A percentile compares a stretch with the other conserved stretches of the same genome.
Evolutionary conservation across 164 flowering plant genomes (phyloP).

Genomic region (Piper betle): DNA sequence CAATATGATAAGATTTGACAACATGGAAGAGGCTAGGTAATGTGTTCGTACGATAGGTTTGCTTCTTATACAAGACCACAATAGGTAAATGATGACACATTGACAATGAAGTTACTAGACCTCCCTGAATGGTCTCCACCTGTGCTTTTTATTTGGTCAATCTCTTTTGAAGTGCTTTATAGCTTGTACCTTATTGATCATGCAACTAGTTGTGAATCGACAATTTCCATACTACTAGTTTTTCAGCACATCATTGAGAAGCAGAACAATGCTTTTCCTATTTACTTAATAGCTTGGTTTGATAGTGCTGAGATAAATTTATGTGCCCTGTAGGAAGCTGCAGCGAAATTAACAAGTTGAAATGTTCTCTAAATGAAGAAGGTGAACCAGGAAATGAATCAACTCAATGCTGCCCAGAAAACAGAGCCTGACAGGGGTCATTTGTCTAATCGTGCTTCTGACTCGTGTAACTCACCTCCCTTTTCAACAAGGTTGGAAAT

Average conservation of each 20-base stretch:
- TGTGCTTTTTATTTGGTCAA: too few relatives aligned
- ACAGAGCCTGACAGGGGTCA: constrained; percentile 55
- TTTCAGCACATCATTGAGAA: too few relatives aligned
- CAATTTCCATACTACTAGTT: too few relatives aligned
- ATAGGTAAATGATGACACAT: too few relatives aligned
- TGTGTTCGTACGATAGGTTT: too few relatives aligned
- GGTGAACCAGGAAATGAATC: constrained; percentile 12
- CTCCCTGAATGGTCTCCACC: too few relatives aligned
- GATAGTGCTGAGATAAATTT: not conserved
- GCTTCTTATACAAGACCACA: too few relatives aligned
- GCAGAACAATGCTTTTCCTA: too few relatives aligned
- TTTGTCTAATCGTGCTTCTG: constrained; percentile 24
- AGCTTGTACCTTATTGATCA: too few relatives aligned
- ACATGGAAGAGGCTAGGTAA: constrained; percentile 74
- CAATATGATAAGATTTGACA: constrained; percentile 89
- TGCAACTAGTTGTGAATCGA: too few relatives aligned
- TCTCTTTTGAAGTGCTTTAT: too few relatives aligned
- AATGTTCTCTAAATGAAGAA: constrained; percentile 20
- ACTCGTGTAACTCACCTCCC: constrained; percentile 22
- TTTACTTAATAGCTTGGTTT: not conserved
- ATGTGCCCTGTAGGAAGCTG: constrained; percentile 38
- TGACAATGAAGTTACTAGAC: too few relatives aligned
- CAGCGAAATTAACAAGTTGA: constrained; percentile 47
- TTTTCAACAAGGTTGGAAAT: constrained; percentile 12
- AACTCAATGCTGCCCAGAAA: constrained; percentile 61